Evolutionary conservation across 495 filamentous ascomycete species (phyloP).

Genomic region (Chaetomidium leptoderma): DNA sequence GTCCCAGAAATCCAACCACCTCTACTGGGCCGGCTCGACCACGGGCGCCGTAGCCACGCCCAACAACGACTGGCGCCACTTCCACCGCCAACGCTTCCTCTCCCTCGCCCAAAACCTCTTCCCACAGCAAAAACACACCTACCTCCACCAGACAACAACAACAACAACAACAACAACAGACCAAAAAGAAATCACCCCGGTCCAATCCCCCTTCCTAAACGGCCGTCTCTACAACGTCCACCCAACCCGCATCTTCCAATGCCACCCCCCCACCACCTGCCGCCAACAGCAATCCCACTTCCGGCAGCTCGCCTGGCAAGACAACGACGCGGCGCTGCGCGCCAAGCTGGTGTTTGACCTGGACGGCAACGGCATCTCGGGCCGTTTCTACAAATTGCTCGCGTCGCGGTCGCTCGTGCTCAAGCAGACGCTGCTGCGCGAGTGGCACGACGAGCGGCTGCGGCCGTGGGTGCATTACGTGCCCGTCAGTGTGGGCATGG

Average conservation of each 20-base stretch:
- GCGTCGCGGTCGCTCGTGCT: slow-evolving; percentile 39
- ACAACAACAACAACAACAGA: not conserved
- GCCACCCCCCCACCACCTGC: not conserved
- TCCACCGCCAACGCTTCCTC: slow-evolving; percentile 51
- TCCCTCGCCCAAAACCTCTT: slow-evolving; percentile 28
- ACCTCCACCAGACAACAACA: slow-evolving; percentile 12
- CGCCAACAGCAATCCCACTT: slow-evolving; percentile 20
- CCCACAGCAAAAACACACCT: slow-evolving; percentile 3
- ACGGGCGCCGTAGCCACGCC: slow-evolving; percentile 41
- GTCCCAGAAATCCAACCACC: slow-evolving; percentile 37
- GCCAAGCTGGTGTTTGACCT: slow-evolving; percentile 44
- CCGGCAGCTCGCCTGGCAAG: slow-evolving; percentile 19
- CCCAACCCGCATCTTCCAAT: slow-evolving; percentile 17
- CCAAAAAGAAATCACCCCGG: slow-evolving; percentile 14
- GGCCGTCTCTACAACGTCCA: slow-evolving; percentile 9
- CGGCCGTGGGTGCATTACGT: slow-evolving; percentile 46
- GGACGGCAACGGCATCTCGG: slow-evolving; percentile 54
- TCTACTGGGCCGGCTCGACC: slow-evolving; percentile 51
- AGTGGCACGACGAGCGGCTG: slow-evolving; percentile 57
- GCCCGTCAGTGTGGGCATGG: slow-evolving; percentile 20
- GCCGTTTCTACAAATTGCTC: slow-evolving; percentile 49
- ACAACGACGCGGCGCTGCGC: slow-evolving; percentile 20
- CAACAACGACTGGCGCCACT: slow-evolving; percentile 32
- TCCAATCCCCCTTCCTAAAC: slow-evolving; percentile 22
- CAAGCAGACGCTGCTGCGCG: slow-evolving; percentile 49